Evolutionary conservation across 805 yeast genomes (phyloP).

Genomic region (Wickerhamiella kurtzmanii): DNA sequence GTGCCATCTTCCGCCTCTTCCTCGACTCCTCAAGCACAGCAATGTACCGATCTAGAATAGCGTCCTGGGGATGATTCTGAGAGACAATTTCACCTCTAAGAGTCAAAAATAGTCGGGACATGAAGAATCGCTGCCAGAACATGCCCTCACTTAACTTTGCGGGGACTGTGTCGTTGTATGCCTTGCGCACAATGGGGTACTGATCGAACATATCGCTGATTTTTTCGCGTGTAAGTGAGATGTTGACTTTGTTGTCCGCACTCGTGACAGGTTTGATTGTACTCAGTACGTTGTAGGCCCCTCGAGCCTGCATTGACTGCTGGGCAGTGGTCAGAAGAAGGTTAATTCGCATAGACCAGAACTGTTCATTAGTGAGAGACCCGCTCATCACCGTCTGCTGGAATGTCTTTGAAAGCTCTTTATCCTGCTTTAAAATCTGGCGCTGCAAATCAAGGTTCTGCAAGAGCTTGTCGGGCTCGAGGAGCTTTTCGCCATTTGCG

Average conservation of each 20-base stretch:
- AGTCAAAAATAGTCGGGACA: conserved; percentile 74
- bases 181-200: conserved; percentile 80
- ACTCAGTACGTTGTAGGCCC: conserved; percentile 86
- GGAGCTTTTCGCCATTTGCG: conserved; percentile 6
- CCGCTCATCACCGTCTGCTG: conserved; percentile 76
- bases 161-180: conserved; percentile 86
- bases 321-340: conserved; percentile 75
- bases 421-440: conserved; percentile 54
- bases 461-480: conserved; percentile 44
- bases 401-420: conserved; percentile 56
- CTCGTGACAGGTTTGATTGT: conserved; percentile 91
- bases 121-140: conserved; percentile 93
- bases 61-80: conserved; percentile 67
- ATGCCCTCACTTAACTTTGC: conserved; percentile 70
- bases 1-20: conserved; percentile 24
- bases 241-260: conserved; percentile 84
- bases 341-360: conserved; percentile 76
- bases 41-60: conserved; percentile 70
- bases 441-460: conserved; percentile 70
- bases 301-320: conserved; percentile 69
- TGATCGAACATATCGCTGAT: conserved; percentile 82
- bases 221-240: conserved; percentile 79
- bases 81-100: conserved; percentile 78
- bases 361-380: conserved; percentile 65
- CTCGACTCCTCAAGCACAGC: conserved; percentile 49